These are phyloP conservation scores for Penicillium sp. DNA, from an alignment of 2,329 filamentous ascomycete genomes.

Conservation along the genomic window DNA sequence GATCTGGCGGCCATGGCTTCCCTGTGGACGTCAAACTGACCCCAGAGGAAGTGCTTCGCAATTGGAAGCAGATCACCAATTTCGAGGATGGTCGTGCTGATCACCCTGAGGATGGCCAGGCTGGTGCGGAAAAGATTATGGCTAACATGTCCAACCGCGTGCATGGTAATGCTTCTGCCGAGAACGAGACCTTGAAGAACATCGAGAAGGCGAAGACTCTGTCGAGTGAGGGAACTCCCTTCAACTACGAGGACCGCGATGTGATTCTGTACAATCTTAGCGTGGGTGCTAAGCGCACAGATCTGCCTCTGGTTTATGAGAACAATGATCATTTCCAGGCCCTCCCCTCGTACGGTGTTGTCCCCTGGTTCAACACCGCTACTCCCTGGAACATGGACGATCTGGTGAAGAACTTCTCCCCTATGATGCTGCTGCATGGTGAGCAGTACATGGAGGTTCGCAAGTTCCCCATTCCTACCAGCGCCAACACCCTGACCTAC, in stretches of 20 bases:
- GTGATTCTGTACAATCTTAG: conserved; percentile 94
- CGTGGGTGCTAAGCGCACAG: conserved; percentile 83
- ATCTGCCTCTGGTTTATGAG: conserved; percentile 87
- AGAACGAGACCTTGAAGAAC: conserved; percentile 67
- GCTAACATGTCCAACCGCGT: conserved; percentile 81
- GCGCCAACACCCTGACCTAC: conserved; percentile 70
- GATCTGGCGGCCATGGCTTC: conserved; percentile 85
- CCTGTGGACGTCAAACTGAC: conserved; percentile 78
- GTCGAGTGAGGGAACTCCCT: conserved; percentile 71
- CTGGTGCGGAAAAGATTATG: conserved; percentile 76
- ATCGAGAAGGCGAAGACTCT: conserved; percentile 75
- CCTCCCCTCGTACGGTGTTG: conserved; percentile 90
- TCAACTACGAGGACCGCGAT: conserved; percentile 81
- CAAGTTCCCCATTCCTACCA: conserved; percentile 87
- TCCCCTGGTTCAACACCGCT: conserved; percentile 86
- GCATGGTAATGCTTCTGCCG: conserved; percentile 46
- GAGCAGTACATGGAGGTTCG: conserved; percentile 97
- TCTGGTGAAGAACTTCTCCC: conserved; percentile 91
- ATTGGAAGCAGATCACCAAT: conserved; percentile 76
- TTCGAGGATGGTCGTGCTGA: conserved; percentile 88
- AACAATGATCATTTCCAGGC: conserved; percentile 89
- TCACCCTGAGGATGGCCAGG: conserved; percentile 74
- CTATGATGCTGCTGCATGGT: conserved; percentile 98
- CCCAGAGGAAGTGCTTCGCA: conserved; percentile 75
- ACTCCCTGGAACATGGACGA: conserved; percentile 76